Base-by-base conservation (phyloP, 2,329 filamentous ascomycete genomes). In the Fusarium lateritium region DNA sequence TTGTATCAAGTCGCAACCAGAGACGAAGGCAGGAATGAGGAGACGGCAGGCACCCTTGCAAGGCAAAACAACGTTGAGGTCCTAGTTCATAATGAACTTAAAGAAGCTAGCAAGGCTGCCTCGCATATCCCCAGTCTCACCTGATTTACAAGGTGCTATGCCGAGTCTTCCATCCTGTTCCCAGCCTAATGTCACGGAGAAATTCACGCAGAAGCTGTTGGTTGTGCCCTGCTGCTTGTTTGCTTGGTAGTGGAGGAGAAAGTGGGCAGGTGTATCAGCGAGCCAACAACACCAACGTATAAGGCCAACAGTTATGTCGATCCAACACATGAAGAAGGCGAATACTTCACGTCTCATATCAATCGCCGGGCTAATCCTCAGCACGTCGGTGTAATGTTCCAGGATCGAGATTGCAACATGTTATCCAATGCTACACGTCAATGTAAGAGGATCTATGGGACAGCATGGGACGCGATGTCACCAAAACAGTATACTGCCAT, bases 101-200 rank as follows among this genome's bases (percentile, higher is more conserved):
- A 53, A 51, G 21, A 55, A 36, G 40, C 53, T 42, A 52, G 56
- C 34, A 51, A 59, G 34, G 38, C 57, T 62, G 63, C 52, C 69
- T 62, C 57, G 72, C 72, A 74, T 69, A 52, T 53, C 46, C 33
- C 28, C 38, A 38, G 52, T 59, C 72, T 75, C 72, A 74, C 72
- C 70, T 75, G 72, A 74, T 71, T 42, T 45, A 40, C 47, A 60
- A 34, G 17, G 31, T 36, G 44, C 59, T 31, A 39, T 31, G 31
- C 40, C 28, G n/a, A 17, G 44, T 33, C 14, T 26, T 38, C 39
- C 46, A 13, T 26, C 6, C 28, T 50, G 28, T 42, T 51, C 21
- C 28, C 21, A 21, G n/a, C 45, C 26, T 46, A 26, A 31, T 50
- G 33, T 52, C 33, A 24, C 49, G 47, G 15, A 31, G 45, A 52